Base-by-base conservation (phyloP, 2,329 filamentous ascomycete genomes). In the Neofusicoccum sp. region DNA sequence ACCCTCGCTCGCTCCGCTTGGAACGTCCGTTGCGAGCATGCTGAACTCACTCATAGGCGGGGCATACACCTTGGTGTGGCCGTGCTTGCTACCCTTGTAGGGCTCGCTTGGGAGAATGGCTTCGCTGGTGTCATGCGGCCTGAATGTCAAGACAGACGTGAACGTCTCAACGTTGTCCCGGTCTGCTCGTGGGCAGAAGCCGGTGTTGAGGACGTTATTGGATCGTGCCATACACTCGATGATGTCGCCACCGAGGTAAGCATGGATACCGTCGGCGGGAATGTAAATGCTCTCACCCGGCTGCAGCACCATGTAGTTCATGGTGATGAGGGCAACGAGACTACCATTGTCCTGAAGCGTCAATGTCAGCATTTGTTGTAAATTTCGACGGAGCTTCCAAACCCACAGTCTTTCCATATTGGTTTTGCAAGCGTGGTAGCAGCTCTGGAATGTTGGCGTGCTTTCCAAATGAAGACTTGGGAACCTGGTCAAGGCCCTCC, bases 151-250 rank as follows among this genome's bases (percentile, higher is more conserved):
- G 1, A 83, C 80, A 3, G 82, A 76, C 24, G 79, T 79, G 73
- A 92, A 91, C 30, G 86, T 70, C 16, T 89, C 86, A 26, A 86
- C 78, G 44, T 79, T 84, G 68, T 89, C 82, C 11, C 87, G 80
- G 48, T 89, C 85, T 0, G 84, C 82, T 1, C 79, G 79, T 0
- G 89, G 88, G 65, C 88, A 91, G 77, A 93, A 90, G 0, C 89
- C 89, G 0, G 84, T 85, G 71, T 89, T 90, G 53, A 92, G 78
- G 1, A 92, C 88, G 61, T 91, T 90, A 76, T 91, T 87, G 20
- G 82, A 86, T 6, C 88, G 82, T 1, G 89, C 89, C 89, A 91
- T 91, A 74, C 88, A 91, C 72, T 91, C 89, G 66, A 91, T 85
- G 56, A 91, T 90, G 69, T 91, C 85, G 3, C 89, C 89, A 3